These are phyloP conservation scores for Talaromyces piceae DNA, from an alignment of 2,329 filamentous ascomycete species.

Conservation along the genomic window DNA sequence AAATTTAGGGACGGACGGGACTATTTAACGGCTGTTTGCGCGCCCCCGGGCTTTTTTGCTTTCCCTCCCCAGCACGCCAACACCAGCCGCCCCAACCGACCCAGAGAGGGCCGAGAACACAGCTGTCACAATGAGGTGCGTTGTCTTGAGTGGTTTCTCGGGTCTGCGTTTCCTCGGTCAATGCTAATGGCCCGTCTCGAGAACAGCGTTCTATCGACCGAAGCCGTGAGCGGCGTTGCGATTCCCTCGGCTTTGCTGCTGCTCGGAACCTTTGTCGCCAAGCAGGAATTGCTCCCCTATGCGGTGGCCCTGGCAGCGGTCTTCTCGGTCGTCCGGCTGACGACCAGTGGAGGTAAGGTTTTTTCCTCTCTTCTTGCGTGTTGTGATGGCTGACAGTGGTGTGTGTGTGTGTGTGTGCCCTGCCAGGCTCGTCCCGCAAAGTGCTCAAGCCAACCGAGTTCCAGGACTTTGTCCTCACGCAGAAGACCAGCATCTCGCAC, in stretches of 20 bases:
- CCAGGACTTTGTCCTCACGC: slow-evolving; percentile 85
- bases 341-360: slow-evolving; percentile 62
- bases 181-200: background rate
- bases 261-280: slow-evolving; percentile 67
- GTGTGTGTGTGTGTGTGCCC: too few relatives aligned
- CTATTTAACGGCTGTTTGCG: background rate
- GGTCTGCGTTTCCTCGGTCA: too few relatives aligned
- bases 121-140: slow-evolving; percentile 13
- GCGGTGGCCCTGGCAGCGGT: slow-evolving; percentile 59
- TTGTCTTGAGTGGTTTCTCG: background rate
- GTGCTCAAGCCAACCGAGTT: slow-evolving; percentile 81
- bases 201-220: slow-evolving; percentile 23
- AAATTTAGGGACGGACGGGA: too few relatives aligned
- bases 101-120: background rate
- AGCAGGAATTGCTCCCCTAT: slow-evolving; percentile 67
- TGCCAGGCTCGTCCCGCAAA: slow-evolving; percentile 63
- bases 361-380: background rate
- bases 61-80: background rate
- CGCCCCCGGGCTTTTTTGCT: background rate
- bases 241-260: slow-evolving; percentile 75
- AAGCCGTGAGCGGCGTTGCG: slow-evolving; percentile 72
- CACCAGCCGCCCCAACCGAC: background rate
- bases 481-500: slow-evolving; percentile 94
- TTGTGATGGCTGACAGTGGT: too few relatives aligned
- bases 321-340: slow-evolving; percentile 65